phyloP scores from a whole-genome alignment of 306 rosid species.

The Rubus parviflorus region DNA sequence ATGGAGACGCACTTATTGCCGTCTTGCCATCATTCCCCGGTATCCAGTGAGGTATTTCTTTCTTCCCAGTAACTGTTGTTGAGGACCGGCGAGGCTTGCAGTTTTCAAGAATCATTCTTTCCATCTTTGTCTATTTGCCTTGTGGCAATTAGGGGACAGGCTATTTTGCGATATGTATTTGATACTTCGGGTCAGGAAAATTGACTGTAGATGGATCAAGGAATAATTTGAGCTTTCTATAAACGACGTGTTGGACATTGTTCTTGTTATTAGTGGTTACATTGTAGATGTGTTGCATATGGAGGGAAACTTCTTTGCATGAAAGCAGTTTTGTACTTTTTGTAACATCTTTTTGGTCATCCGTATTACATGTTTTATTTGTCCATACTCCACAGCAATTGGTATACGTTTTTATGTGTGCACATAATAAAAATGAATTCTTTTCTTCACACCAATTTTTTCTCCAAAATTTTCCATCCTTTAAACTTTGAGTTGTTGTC shows the following conservation, averaged over 20 bases:
- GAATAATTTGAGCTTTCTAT: conserved; percentile 24
- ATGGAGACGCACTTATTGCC: conserved; percentile 81
- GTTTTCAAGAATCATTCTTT: conserved; percentile 9
- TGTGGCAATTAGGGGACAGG: not conserved
- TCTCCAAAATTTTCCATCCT: not conserved
- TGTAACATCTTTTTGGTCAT: conserved; percentile 5
- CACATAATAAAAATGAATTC: not conserved
- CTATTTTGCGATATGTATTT: conserved; percentile 16
- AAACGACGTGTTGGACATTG: not conserved
- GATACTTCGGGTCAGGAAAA: conserved; percentile 13
- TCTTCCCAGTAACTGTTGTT: conserved; percentile 20
- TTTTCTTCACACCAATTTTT: not conserved
- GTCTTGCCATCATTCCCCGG: conserved; percentile 87
- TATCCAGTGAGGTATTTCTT: conserved; percentile 48
- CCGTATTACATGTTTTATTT: not conserved
- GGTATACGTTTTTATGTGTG: too few species aligned
- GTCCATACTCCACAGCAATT: too few species aligned
- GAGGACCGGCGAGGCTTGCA: conserved; percentile 26
- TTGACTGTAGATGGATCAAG: conserved; percentile 15
- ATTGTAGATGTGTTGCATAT: conserved; percentile 2
- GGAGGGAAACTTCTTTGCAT: not conserved
- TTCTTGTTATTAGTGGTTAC: not conserved
- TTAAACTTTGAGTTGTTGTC: not conserved
- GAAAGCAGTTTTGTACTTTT: not conserved
- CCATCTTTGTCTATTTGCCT: not conserved